Conservation (phyloP, 768 basidiomycete species). For the Nidularia sp. region DNA sequence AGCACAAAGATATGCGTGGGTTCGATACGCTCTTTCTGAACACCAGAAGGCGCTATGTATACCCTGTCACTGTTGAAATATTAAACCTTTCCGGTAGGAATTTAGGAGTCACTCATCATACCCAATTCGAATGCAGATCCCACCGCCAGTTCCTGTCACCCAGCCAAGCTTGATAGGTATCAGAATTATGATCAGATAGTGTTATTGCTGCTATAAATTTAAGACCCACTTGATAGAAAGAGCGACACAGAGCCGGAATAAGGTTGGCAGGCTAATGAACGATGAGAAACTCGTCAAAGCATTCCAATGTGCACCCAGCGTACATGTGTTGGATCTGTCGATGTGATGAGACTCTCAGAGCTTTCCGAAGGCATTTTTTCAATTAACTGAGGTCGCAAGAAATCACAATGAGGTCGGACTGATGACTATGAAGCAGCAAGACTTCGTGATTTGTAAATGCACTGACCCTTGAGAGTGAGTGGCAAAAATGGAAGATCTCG, state of each 20-base stretch:
- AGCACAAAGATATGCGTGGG: slow-evolving; percentile 86
- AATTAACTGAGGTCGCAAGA: too few species aligned
- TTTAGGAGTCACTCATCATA: slow-evolving; percentile 20
- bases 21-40: slow-evolving; percentile 86
- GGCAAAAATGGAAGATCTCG: too few species aligned
- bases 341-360: slow-evolving; percentile 51
- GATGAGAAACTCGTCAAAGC: background rate
- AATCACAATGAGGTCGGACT: too few species aligned
- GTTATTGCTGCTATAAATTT: background rate
- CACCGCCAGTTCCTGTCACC: slow-evolving; percentile 89
- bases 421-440: too few species aligned
- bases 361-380: slow-evolving; percentile 18
- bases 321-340: slow-evolving; percentile 62
- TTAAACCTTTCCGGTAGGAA: background rate
- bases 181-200: background rate
- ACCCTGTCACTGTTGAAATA: slow-evolving; percentile 58
- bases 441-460: too few species aligned
- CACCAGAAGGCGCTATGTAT: slow-evolving; percentile 84
- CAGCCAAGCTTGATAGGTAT: slow-evolving; percentile 59
- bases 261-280: slow-evolving; percentile 80
- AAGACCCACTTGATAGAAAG: slow-evolving; percentile 60
- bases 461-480: too few species aligned
- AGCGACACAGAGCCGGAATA: slow-evolving; percentile 79
- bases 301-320: slow-evolving; percentile 12
- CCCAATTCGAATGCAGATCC: slow-evolving; percentile 72